These are phyloP conservation scores for cucumber (Cucumis sativus) DNA, from an alignment of 306 rosid genomes.

Conservation along the genomic window Cucumber_9930_V3 NC_026656.2:6768501-6769000, in stretches of 20 bases:
- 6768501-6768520: background rate
- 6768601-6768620: background rate
- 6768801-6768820: background rate
- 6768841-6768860: background rate
- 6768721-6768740: constrained; percentile 56
- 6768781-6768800: background rate
- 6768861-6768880: background rate
- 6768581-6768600: too few relatives aligned
- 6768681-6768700: constrained; percentile 94
- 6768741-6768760: background rate
- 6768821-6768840: background rate
- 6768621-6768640: background rate
- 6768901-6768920: constrained; percentile 55
- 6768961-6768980: constrained; percentile 82
- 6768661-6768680: constrained; percentile 66
- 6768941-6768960: constrained; percentile 93
- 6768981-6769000: constrained; percentile 78
- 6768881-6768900: constrained; percentile 1
- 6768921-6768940: constrained; percentile 72
- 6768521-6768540: background rate
- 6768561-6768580: background rate
- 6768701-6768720: constrained; percentile 80
- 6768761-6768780: background rate
- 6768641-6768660: constrained; percentile 57
- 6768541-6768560: background rate